Base-by-base conservation (phyloP, 1,284 basidiomycete genomes). In the Cutaneotrichosporon daszewskae region DNA sequence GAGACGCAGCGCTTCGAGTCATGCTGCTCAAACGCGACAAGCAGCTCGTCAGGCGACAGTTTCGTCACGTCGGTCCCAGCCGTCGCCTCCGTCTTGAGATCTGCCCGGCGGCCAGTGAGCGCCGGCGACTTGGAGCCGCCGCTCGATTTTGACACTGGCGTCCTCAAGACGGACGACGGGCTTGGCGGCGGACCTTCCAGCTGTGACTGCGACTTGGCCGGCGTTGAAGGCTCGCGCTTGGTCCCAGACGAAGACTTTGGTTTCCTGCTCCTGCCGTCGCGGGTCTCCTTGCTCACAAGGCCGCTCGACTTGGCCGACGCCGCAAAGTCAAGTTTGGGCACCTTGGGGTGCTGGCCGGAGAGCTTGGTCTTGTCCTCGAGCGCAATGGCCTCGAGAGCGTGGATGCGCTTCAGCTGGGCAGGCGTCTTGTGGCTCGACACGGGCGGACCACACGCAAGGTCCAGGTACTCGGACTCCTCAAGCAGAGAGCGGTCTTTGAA, bases 401-500 rank as follows among this genome's bases (percentile, higher is more conserved):
- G 60, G 22, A 55, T 60, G 39, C 62, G 61, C 50, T 73, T 73
- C 24, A 68, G 70, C 4, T 66, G 62, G 7, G 60, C 60, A 2
- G 36, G 36, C 3, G 14, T 27, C 4, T 72, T 58, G 32, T 66
- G 63, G 0, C 65, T 58, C 18, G 69, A 60, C 4, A 71, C 56
- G 1, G 74, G 74, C 7, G 70, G 70, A 2, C 75, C 74, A 20
- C 64, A 50, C 3, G 74, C 73, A 3, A 76, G 58, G 45, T 76
- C 75, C 24, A 76, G 68, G 43, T 72, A 71, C 44, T 74, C 74
- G 45, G 71, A 67, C 13, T 62, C 59, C 33, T 66, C 62, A 19
- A 76, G 63, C 9, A 75, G 53, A 9, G 51, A 59, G 12, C 72
- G 62, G 50, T 76, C 75, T 50, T 74, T 75, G 69, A 74, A 75